These are phyloP conservation scores for Vitis cinerea DNA, from an alignment of 164 flowering plant species.

Conservation along the genomic window DNA sequence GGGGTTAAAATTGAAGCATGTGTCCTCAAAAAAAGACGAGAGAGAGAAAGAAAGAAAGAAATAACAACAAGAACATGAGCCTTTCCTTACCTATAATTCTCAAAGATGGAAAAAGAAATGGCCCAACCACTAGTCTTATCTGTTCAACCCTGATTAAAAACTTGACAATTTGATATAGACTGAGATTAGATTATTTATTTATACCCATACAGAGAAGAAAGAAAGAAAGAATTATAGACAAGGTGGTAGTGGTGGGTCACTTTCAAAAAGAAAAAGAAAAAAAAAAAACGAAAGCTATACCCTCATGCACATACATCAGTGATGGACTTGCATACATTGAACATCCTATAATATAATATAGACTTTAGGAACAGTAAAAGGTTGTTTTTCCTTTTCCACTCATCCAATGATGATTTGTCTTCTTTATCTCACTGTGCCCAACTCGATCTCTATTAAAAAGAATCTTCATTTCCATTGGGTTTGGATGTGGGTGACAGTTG, in stretches of 20 bases:
- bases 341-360: too few species aligned
- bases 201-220: neutral
- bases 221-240: neutral
- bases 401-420: too few species aligned
- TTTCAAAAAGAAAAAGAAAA: neutral
- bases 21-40: neutral
- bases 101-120: constrained; percentile 4
- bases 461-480: too few species aligned
- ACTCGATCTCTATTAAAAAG: too few species aligned
- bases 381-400: too few species aligned
- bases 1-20: neutral
- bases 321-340: too few species aligned
- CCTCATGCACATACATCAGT: too few species aligned
- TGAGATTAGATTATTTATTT: constrained; percentile 7
- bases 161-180: constrained; percentile 12
- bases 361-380: too few species aligned
- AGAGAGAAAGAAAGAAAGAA: neutral
- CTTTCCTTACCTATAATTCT: constrained; percentile 10
- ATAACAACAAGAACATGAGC: neutral
- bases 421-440: too few species aligned
- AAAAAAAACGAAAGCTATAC: too few species aligned
- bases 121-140: constrained; percentile 31
- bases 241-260: constrained; percentile 21
- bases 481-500: too few species aligned
- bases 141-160: constrained; percentile 10